Base-by-base conservation (phyloP, 108 stramenopile genomes). In the Cylindrotheca closterium region DNA sequence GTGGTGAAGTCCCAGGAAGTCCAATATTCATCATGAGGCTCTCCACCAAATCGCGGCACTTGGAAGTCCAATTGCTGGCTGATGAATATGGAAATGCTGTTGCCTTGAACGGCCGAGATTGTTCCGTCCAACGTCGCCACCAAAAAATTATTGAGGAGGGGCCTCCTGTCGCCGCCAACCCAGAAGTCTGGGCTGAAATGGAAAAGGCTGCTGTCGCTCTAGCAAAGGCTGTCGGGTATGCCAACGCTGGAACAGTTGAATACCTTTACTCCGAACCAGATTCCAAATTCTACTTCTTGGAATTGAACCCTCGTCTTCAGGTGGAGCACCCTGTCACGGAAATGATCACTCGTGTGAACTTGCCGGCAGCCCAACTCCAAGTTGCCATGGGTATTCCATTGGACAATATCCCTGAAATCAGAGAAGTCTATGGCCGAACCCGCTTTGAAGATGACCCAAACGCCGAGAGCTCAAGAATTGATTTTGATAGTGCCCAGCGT, bases 251-350 rank as follows among this genome's bases (percentile, higher is more conserved):
- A 19, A 99, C 99, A 1, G 98, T 99, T 23, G 99, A 99, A 86
- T 99, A 98, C 79, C 79, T 99, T 27, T 99, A 96, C 80, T 87
- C 91, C 0, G 95, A 96, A 67, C 49, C 78, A 3, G 86, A 92
- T 65, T 65, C 87, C 55, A 91, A 94, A 67, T 99, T 98, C 66
- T 98, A 90, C 74, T 98, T 99, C 73, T 79, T 99, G 70, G 99
- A 99, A 78, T 81, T 99, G 60, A 99, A 99, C 75, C 99, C 99
- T 1, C 78, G 94, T 46, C 69, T 98, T 55, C 97, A 99, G 78
- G 99, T 99, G 54, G 99, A 99, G 78, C 99, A 99, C 85, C 98
- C 98, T 4, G 98, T 98, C n/a, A 99, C 99, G 3, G 99, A 99
- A 82, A 98, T 97, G 92, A 97, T 99, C 68, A 97, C 97, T 21